A percentile compares a stretch with the other conserved stretches of the same genome.
These are phyloP conservation scores for Psidium friedrichsthalianum DNA, from an alignment of 345 rosid genomes.

Conservation along the genomic window DNA sequence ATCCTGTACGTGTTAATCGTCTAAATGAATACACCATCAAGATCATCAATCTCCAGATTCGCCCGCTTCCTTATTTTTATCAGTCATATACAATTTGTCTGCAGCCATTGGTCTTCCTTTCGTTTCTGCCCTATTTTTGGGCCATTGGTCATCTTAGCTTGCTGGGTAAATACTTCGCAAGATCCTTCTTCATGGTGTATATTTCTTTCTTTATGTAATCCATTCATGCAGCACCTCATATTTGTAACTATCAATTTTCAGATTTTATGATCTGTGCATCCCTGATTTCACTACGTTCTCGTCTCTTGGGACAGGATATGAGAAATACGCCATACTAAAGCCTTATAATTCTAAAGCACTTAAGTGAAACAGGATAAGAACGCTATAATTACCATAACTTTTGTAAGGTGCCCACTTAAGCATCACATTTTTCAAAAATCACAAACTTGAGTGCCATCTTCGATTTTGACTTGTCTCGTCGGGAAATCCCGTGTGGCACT, in stretches of 20 bases:
- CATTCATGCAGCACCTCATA: not conserved
- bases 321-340: not conserved
- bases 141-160: not conserved
- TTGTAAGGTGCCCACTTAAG: too few species aligned
- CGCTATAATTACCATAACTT: too few species aligned
- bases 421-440: too few species aligned
- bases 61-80: not conserved
- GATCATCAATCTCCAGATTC: not conserved
- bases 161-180: not conserved
- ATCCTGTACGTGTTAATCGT: not conserved
- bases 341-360: not conserved
- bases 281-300: not conserved
- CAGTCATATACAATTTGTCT: not conserved
- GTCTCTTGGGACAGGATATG: not conserved
- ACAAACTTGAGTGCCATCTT: too few species aligned
- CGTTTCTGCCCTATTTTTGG: not conserved
- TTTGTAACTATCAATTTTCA: not conserved
- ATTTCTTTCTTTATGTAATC: not conserved
- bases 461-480: too few species aligned
- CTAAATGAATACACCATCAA: not conserved
- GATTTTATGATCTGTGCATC: too few species aligned
- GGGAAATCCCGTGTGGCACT: too few species aligned
- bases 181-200: not conserved
- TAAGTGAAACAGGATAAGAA: too few species aligned
- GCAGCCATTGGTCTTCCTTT: not conserved